Conservation (phyloP, 2,329 filamentous ascomycete genomes). For the Daldinia eschscholtzii region DNA sequence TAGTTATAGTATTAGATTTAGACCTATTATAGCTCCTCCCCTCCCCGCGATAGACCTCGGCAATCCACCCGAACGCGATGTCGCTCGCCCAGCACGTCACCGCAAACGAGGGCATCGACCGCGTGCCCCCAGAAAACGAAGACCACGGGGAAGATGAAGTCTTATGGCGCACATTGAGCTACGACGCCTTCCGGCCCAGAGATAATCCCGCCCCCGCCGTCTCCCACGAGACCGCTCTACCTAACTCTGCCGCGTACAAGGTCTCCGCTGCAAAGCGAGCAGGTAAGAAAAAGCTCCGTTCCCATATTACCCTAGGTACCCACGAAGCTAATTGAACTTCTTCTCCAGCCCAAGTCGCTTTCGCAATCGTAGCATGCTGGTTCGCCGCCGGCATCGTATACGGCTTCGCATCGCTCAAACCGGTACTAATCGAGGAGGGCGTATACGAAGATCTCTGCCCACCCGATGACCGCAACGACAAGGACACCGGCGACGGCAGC, state of each 20-base stretch:
- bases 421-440: conserved; percentile 69
- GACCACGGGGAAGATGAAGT: conserved; percentile 40
- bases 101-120: conserved; percentile 58
- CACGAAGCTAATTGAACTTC: not conserved
- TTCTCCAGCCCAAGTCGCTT: conserved; percentile 67
- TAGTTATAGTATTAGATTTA: not conserved
- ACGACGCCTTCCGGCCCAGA: conserved; percentile 47
- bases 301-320: not conserved
- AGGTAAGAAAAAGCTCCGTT: conserved; percentile 44
- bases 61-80: conserved; percentile 47
- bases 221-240: conserved; percentile 45
- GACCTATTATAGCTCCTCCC: not conserved
- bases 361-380: conserved; percentile 75
- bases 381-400: conserved; percentile 74
- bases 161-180: conserved; percentile 50
- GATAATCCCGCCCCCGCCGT: conserved; percentile 48
- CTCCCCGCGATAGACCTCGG: too few species aligned
- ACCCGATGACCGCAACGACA: conserved; percentile 56
- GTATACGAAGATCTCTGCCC: conserved; percentile 69
- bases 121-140: conserved; percentile 47
- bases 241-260: conserved; percentile 52
- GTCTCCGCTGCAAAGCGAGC: conserved; percentile 48
- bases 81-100: conserved; percentile 60
- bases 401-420: conserved; percentile 74
- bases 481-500: conserved; percentile 49